Evolutionary conservation across 805 yeast species (phyloP), one percentile per base, ranked within the genome.

Genomic region (Dipodascopsis uninucleata): DNA sequence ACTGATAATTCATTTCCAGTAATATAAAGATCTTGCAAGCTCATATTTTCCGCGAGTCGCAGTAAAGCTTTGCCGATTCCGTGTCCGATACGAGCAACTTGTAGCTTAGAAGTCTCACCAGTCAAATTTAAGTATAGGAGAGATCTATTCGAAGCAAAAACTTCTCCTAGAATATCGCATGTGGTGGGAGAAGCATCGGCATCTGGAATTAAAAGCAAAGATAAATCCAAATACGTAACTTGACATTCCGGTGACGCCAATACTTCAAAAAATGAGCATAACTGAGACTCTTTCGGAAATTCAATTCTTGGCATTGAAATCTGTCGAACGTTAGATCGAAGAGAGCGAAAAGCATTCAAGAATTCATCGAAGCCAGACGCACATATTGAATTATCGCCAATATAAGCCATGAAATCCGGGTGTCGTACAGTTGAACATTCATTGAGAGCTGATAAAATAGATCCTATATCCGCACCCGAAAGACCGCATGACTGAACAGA

Each of bases 71-170:
- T 41, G 16, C 54, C 57, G 14, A 56, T 33, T 2, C 52, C 55
- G 28, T 45, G 55, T 3, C 59, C 59, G 8, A 56, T 43, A 5
- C 59, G 47, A 16, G 59, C 56, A n/a, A 53, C 52, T 39, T 56
- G 59, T 25, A 56, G 45, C 43, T 56, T 56, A 10, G 56, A 53
- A 9, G 56, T 56, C 40, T 56, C 59, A 16, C 59, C 59, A 10
- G 47, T 50, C 20, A 56, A 48, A 28, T 53, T 49, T 9, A 56
- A 31, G 12, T 50, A 47, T 2, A 37, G 39, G 32, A 56, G 39
- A 9, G 47, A 31, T 9, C 25, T 21, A 25, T 56, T 56, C 22
- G 36, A 41, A 16, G 44, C 55, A 34, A 56, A 49, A n/a, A 56
- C 58, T 5, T 56, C 55, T 5, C 58, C 59, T 8, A 56, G 35